A percentile compares a stretch with the other conserved stretches of the same genome.
Evolutionary conservation across 2,329 filamentous ascomycete species (phyloP).

Genomic region (Hirsutella thompsonii): DNA sequence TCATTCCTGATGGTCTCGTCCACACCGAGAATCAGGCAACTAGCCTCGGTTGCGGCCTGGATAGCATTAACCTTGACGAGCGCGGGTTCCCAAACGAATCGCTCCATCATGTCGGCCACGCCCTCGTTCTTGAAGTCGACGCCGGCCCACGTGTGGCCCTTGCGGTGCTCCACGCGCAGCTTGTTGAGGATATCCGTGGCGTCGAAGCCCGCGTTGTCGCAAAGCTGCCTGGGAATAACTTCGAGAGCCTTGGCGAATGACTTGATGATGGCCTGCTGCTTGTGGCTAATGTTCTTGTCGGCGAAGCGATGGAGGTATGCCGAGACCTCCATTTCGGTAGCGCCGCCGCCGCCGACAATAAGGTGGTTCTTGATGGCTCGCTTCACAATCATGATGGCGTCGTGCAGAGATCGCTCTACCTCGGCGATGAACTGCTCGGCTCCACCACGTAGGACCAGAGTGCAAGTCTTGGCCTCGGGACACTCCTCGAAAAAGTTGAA

Average conservation of each 20-base stretch:
- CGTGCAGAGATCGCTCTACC: slow-evolving; percentile 92
- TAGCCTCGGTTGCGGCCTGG: slow-evolving; percentile 88
- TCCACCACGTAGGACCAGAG: slow-evolving; percentile 83
- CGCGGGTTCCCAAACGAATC: slow-evolving; percentile 94
- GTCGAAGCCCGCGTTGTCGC: slow-evolving; percentile 97
- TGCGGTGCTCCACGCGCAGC: slow-evolving; percentile 89
- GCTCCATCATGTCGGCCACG: slow-evolving; percentile 85
- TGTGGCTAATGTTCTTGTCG: slow-evolving; percentile 83
- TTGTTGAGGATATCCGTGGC: slow-evolving; percentile 96
- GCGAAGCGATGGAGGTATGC: slow-evolving; percentile 87
- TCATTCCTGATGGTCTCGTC: slow-evolving; percentile 99
- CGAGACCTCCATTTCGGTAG: slow-evolving; percentile 92
- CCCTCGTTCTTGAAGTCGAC: slow-evolving; percentile 92
- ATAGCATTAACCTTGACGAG: slow-evolving; percentile 96
- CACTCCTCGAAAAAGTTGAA: slow-evolving; percentile 99
- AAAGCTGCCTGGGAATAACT: slow-evolving; percentile 90
- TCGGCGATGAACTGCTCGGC: slow-evolving; percentile 99
- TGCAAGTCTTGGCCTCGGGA: slow-evolving; percentile 92
- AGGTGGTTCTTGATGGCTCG: slow-evolving; percentile 88
- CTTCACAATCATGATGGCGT: slow-evolving; percentile 99
- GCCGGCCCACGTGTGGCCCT: slow-evolving; percentile 85
- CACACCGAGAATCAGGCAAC: slow-evolving; percentile 87
- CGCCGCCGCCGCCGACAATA: slow-evolving; percentile 91
- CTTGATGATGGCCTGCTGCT: slow-evolving; percentile 97
- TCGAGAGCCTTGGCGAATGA: slow-evolving; percentile 95